Percentiles rank a stretch among this genome's conserved stretches.
phyloP scores from a whole-genome alignment of 179 eudicot species.

The Beta lomatogona region DNA sequence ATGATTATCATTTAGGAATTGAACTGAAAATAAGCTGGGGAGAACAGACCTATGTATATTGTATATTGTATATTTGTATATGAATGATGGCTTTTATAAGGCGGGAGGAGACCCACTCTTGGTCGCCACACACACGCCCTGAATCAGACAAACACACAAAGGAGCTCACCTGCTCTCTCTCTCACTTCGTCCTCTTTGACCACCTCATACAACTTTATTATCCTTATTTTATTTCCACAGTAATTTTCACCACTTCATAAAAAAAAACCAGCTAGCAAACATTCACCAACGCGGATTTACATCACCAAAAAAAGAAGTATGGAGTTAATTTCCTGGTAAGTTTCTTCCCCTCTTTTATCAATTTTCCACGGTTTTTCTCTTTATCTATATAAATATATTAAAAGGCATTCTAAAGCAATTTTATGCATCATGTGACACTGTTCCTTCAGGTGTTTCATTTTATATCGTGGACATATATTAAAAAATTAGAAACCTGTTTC shows the following conservation, averaged over 20 bases:
- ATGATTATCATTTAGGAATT: too few species aligned
- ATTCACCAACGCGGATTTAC: background rate
- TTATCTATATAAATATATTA: too few species aligned
- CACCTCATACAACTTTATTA: background rate
- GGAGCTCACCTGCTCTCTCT: background rate
- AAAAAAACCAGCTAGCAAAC: background rate
- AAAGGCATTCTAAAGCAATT: too few species aligned
- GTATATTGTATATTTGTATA: too few species aligned
- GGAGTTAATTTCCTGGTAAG: background rate
- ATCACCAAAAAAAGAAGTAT: background rate
- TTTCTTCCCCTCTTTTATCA: background rate
- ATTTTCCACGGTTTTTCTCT: background rate
- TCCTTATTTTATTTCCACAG: background rate
- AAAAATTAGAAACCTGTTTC: too few species aligned
- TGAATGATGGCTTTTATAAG: conserved; percentile 2
- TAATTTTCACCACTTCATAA: background rate
- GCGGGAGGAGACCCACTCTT: conserved; percentile 5
- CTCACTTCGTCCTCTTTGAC: background rate
- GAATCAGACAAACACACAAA: background rate
- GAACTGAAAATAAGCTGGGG: too few species aligned
- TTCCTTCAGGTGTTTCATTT: too few species aligned
- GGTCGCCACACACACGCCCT: background rate
- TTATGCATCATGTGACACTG: too few species aligned
- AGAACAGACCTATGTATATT: too few species aligned
- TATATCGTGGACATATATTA: too few species aligned